These are phyloP conservation scores for Pseudocercospora macadamiae DNA, from an alignment of 2,329 filamentous ascomycete genomes.

Conservation along the genomic window DNA sequence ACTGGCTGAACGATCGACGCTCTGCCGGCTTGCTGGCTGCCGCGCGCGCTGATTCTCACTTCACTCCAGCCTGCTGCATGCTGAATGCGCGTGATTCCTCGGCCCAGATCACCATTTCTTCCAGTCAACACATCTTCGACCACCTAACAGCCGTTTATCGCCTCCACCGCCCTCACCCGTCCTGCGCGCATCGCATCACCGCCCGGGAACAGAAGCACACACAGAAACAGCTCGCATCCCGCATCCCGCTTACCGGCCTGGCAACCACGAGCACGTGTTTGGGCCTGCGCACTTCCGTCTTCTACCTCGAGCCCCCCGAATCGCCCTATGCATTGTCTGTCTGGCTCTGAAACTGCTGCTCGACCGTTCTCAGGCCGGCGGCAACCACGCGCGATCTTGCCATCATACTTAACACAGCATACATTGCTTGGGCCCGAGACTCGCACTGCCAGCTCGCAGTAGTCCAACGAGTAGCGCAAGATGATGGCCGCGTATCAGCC, in stretches of 20 bases:
- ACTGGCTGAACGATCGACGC: constrained; percentile 7
- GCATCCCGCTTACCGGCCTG: not conserved
- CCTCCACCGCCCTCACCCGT: not conserved
- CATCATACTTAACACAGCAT: constrained; percentile 11
- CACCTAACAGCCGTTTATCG: not conserved
- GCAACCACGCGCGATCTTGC: constrained; percentile 22
- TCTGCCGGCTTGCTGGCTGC: constrained; percentile 11
- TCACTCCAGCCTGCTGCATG: not conserved
- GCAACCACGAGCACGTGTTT: constrained; percentile 23
- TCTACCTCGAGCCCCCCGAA: not conserved
- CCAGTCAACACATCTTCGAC: not conserved
- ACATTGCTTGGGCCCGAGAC: constrained; percentile 38
- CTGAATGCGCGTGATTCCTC: constrained; percentile 4
- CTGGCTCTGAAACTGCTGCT: constrained; percentile 31
- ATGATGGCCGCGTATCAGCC: constrained; percentile 76
- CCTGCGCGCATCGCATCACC: constrained; percentile 1
- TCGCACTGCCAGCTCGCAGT: constrained; percentile 11
- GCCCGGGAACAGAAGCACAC: not conserved
- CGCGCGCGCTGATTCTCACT: constrained; percentile 6
- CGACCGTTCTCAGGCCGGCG: constrained; percentile 34
- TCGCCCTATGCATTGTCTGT: constrained; percentile 35
- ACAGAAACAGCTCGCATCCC: constrained; percentile 3
- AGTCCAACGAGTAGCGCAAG: constrained; percentile 38
- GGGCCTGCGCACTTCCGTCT: constrained; percentile 6
- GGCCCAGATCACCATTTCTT: not conserved